Base-by-base conservation (phyloP, 108 stramenopile species). In the Epithemia pelagica region DNA sequence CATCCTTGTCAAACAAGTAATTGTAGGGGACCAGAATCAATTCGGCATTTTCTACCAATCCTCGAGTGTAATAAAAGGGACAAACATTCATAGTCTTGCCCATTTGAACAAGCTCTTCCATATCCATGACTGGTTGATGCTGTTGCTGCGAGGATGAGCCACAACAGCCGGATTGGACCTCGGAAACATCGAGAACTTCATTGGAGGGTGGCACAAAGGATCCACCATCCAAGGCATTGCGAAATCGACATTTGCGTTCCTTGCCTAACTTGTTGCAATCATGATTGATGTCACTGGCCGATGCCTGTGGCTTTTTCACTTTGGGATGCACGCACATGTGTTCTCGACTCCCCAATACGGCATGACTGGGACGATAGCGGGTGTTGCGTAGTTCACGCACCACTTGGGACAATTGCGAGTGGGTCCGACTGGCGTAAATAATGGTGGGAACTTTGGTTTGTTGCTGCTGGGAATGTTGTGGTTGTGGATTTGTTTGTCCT, bases 11-110 rank as follows among this genome's bases (percentile, higher is more conserved):
- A 73, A 99, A 91, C 2, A 99, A 77, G 67, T 99, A 99, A 81
- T 99, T 99, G 85, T 99, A 99, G 0, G 99, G 99, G 61, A 97
- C 80, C 52, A 99, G 80, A 30, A 99, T 79, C 28, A 99, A 67
- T 61, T 99, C 97, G 20, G 97, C 92, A 30, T 83, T 78, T 64
- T 81, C 76, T 1, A 89, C 73, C 46, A 80, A 65, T 15, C 74
- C 75, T 37, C 97, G 78, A 1, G 86, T 88, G 53, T 89, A 90
- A 65, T 93, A 99, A 71, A 96, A 99, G 27, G 99, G 97, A 71
- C 99, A 99, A 1, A 96, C 78, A 57, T 87, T 78, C 32, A 82
- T 74, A 32, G 61, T 61, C 59, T 86, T 88, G 7, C 94, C 96
- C 76, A 89, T 74, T 28, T 64, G 21, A 7, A 88, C 90, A 10